A percentile compares a stretch with the other conserved stretches of the same genome.
phyloP scores from a whole-genome alignment of 2,329 filamentous ascomycete genomes.

The Paracoccidioides brasiliensis region DNA sequence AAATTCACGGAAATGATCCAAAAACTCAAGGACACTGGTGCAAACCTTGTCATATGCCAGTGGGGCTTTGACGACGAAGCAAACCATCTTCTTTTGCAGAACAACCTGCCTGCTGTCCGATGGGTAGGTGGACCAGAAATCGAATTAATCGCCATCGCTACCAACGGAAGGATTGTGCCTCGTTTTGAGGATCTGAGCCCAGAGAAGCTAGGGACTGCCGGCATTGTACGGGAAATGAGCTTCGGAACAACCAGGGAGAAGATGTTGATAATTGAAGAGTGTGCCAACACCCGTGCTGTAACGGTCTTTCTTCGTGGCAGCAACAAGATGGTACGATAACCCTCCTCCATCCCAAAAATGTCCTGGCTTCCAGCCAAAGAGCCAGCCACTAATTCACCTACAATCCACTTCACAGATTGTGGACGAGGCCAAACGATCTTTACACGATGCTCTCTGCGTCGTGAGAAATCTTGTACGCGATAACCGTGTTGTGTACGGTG shows the following conservation, averaged over 20 bases:
- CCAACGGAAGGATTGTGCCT: slow-evolving; percentile 93
- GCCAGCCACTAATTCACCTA: neutral
- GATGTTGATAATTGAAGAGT: slow-evolving; percentile 99
- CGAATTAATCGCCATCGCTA: slow-evolving; percentile 95
- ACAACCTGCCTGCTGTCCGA: slow-evolving; percentile 85
- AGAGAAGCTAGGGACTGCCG: slow-evolving; percentile 82
- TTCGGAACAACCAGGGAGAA: slow-evolving; percentile 98
- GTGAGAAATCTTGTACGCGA: slow-evolving; percentile 92
- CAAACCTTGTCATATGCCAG: slow-evolving; percentile 95
- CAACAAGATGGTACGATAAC: slow-evolving; percentile 83
- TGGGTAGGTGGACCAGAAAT: slow-evolving; percentile 99
- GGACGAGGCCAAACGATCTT: slow-evolving; percentile 92
- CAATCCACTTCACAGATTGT: slow-evolving; percentile 55
- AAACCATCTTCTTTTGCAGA: slow-evolving; percentile 92
- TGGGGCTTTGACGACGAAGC: slow-evolving; percentile 99
- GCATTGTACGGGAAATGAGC: slow-evolving; percentile 83
- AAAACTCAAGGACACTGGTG: slow-evolving; percentile 93
- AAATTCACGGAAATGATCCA: slow-evolving; percentile 99
- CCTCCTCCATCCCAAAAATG: neutral
- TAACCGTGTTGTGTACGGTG: slow-evolving; percentile 94
- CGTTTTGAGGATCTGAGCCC: slow-evolving; percentile 87
- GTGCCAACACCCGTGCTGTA: slow-evolving; percentile 91
- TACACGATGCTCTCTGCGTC: slow-evolving; percentile 95
- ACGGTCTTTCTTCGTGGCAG: slow-evolving; percentile 93
- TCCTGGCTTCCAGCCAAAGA: no score